A percentile compares a stretch with the other conserved stretches of the same genome.
Evolutionary conservation across 139 green algal genomes (phyloP).

Genomic region (Coccomyxa sp.): DNA sequence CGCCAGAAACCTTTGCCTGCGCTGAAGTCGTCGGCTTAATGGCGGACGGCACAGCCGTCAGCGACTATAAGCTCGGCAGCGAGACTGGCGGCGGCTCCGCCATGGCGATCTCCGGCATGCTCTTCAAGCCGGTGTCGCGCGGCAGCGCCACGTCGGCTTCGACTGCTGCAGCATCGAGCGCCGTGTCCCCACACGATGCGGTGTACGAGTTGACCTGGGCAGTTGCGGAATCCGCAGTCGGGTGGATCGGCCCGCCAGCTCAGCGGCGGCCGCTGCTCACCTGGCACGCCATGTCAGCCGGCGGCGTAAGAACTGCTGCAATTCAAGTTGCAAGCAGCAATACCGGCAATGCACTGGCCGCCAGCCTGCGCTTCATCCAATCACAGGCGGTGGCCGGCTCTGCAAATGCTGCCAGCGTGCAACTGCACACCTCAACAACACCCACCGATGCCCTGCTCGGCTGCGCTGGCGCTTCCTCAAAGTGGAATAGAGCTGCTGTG

Average conservation of each 20-base stretch:
- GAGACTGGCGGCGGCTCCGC: not conserved
- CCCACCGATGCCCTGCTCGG: not conserved
- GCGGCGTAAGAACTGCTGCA: no score
- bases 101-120: not conserved
- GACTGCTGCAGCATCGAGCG: no score
- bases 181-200: no score
- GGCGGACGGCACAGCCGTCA: slow-evolving; percentile 1
- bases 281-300: no score
- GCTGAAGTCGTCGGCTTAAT: not conserved
- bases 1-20: not conserved
- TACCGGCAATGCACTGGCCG: not conserved
- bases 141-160: not conserved
- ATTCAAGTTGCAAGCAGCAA: no score
- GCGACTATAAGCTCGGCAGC: not conserved
- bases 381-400: no score
- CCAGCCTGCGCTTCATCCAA: slow-evolving; percentile 1
- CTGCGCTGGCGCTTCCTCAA: not conserved
- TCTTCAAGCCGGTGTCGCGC: slow-evolving; percentile 1
- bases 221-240: no score
- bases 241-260: no score
- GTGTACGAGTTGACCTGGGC: no score
- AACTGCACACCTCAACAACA: no score
- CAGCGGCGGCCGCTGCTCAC: no score
- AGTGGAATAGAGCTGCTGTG: not conserved
- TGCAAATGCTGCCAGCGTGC: no score